These are phyloP conservation scores for Neofusicoccum laricinum DNA, from an alignment of 2,329 filamentous ascomycete species.

Conservation along the genomic window DNA sequence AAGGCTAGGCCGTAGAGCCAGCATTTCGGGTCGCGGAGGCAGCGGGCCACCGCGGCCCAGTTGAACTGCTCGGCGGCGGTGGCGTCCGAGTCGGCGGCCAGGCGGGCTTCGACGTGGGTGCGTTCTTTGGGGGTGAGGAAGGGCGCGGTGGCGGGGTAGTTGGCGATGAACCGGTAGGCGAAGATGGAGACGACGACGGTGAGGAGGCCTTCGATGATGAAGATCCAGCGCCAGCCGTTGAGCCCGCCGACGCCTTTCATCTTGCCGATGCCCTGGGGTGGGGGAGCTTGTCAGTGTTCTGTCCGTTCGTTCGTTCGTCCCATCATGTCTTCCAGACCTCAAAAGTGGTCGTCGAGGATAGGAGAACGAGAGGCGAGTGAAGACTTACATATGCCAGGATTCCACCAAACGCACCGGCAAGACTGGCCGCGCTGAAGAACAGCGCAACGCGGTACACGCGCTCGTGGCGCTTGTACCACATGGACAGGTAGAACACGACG, in stretches of 20 bases:
- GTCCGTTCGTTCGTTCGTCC: background rate
- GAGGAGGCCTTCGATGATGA: conserved; percentile 37
- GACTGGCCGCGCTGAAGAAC: conserved; percentile 57
- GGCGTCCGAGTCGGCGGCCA: conserved; percentile 67
- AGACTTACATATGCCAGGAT: conserved; percentile 48
- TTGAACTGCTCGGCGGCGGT: conserved; percentile 66
- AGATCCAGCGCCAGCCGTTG: conserved; percentile 42
- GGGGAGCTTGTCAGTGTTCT: background rate
- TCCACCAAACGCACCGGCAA: conserved; percentile 61
- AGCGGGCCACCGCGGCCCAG: conserved; percentile 63
- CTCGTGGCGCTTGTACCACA: conserved; percentile 62
- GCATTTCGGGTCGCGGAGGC: conserved; percentile 65
- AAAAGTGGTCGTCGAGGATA: background rate
- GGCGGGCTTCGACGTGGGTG: conserved; percentile 57
- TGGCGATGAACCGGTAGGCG: conserved; percentile 60
- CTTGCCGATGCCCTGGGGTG: conserved; percentile 52
- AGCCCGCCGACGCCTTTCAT: conserved; percentile 54
- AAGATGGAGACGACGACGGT: conserved; percentile 33
- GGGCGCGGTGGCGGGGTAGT: conserved; percentile 59
- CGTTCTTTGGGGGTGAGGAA: conserved; percentile 56
- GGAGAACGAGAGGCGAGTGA: background rate
- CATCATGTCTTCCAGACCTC: background rate
- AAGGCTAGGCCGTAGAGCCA: conserved; percentile 71
- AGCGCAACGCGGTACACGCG: conserved; percentile 58
- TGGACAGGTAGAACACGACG: conserved; percentile 56